A percentile compares a stretch with the other conserved stretches of the same genome.
These are phyloP conservation scores for Moringa oleifera DNA, from an alignment of 345 rosid genomes.

Conservation along the genomic window DNA sequence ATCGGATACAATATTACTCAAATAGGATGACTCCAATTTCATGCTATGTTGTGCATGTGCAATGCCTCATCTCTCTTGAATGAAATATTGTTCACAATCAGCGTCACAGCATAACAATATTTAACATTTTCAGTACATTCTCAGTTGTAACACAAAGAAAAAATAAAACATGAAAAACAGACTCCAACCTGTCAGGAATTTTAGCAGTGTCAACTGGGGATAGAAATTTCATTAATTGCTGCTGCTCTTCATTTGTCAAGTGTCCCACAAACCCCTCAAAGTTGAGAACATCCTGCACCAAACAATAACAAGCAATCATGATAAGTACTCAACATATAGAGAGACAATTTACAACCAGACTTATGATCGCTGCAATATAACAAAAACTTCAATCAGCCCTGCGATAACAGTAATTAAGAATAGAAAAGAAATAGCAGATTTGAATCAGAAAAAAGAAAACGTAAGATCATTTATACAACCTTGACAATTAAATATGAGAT, in stretches of 20 bases:
- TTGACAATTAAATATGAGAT: too few relatives aligned
- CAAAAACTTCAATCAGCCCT: not conserved
- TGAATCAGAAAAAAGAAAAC: too few relatives aligned
- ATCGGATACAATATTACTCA: not conserved
- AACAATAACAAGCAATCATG: not conserved
- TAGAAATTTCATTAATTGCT: conserved; percentile 59
- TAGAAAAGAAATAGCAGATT: too few relatives aligned
- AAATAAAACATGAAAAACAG: not conserved
- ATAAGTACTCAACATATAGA: not conserved
- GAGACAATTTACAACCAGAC: not conserved
- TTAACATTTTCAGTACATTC: not conserved
- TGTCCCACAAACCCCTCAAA: conserved; percentile 61
- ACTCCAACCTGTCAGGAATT: conserved; percentile 53
- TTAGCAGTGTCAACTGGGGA: conserved; percentile 54
- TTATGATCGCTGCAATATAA: not conserved
- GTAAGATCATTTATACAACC: not conserved
- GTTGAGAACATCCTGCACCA: conserved; percentile 68
- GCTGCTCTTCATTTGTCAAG: conserved; percentile 79
- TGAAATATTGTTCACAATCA: not conserved
- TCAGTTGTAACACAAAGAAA: not conserved
- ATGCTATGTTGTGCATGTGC: too few relatives aligned
- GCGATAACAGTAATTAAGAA: not conserved
- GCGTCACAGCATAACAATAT: not conserved
- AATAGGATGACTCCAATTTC: not conserved
- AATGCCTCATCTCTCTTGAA: not conserved